Percentiles rank a stretch among this genome's conserved stretches.
Conservation (phyloP, 352 stramenopile genomes). For the Thalassiosira hispida region DNA sequence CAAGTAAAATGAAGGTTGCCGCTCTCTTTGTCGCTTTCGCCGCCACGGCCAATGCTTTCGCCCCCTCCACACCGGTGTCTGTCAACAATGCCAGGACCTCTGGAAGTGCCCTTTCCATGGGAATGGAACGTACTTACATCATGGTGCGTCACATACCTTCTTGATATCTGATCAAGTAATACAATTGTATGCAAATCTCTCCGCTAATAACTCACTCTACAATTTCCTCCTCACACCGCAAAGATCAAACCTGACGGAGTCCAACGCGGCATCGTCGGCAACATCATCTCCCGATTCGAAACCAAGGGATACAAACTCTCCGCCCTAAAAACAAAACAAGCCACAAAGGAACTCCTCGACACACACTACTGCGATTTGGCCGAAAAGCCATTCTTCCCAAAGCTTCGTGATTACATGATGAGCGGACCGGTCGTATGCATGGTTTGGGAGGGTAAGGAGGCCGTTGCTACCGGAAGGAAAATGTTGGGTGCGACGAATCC, state of each 20-base stretch:
- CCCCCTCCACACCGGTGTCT: slow-evolving; percentile 20
- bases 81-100: slow-evolving; percentile 15
- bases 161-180: too few relatives aligned
- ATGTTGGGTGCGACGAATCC: slow-evolving; percentile 98
- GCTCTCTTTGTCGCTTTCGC: slow-evolving; percentile 44
- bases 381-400: slow-evolving; percentile 88
- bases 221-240: not conserved
- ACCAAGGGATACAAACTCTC: slow-evolving; percentile 96
- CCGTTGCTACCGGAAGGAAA: slow-evolving; percentile 92
- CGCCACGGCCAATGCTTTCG: slow-evolving; percentile 49
- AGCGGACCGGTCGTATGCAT: slow-evolving; percentile 90
- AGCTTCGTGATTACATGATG: slow-evolving; percentile 84
- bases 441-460: slow-evolving; percentile 95
- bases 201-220: not conserved
- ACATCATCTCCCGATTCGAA: slow-evolving; percentile 97
- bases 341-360: slow-evolving; percentile 75
- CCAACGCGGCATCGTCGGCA: slow-evolving; percentile 92
- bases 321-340: slow-evolving; percentile 91
- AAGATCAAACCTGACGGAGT: slow-evolving; percentile 96
- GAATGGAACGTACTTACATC: slow-evolving; percentile 84
- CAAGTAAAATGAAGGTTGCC: slow-evolving; percentile 51
- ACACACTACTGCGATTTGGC: slow-evolving; percentile 89
- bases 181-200: too few relatives aligned
- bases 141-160: slow-evolving; percentile 73
- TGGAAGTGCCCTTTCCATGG: slow-evolving; percentile 55